Percentiles rank a stretch among this genome's conserved stretches.
Conservation (phyloP, 495 filamentous ascomycete species). For the Neurospora sp. region DNA sequence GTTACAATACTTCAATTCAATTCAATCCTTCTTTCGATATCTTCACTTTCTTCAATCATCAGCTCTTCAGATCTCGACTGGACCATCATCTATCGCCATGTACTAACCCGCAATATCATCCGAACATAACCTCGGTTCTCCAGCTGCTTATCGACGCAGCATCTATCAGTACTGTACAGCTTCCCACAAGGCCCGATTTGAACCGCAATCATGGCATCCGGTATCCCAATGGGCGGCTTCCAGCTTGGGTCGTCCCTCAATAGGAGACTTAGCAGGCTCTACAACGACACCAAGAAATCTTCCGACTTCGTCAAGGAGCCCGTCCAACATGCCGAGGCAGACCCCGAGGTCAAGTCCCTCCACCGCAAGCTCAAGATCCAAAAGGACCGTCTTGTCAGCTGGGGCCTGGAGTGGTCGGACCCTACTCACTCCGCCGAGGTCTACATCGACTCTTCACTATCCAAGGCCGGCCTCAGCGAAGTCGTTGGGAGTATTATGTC, state of each 20-base stretch:
- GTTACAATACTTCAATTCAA: neutral
- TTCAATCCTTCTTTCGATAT: neutral
- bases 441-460: conserved; percentile 71
- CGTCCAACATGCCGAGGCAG: conserved; percentile 44
- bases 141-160: too few relatives aligned
- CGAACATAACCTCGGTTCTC: too few relatives aligned
- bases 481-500: conserved; percentile 82
- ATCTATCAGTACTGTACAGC: neutral
- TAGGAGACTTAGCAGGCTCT: conserved; percentile 75
- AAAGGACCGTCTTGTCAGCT: conserved; percentile 69
- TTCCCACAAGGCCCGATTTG: neutral
- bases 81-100: neutral
- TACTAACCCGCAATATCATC: neutral
- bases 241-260: conserved; percentile 40
- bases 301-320: conserved; percentile 73
- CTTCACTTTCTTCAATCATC: neutral
- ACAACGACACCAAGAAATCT: conserved; percentile 84
- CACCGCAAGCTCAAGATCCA: conserved; percentile 53
- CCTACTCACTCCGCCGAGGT: conserved; percentile 50
- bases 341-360: conserved; percentile 44
- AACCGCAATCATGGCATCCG: conserved; percentile 32
- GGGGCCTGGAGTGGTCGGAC: conserved; percentile 89
- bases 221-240: conserved; percentile 34
- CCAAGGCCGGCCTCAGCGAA: conserved; percentile 74
- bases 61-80: neutral